Conservation (phyloP, 331 rosid genomes). For the Rosa hybrid region DNA sequence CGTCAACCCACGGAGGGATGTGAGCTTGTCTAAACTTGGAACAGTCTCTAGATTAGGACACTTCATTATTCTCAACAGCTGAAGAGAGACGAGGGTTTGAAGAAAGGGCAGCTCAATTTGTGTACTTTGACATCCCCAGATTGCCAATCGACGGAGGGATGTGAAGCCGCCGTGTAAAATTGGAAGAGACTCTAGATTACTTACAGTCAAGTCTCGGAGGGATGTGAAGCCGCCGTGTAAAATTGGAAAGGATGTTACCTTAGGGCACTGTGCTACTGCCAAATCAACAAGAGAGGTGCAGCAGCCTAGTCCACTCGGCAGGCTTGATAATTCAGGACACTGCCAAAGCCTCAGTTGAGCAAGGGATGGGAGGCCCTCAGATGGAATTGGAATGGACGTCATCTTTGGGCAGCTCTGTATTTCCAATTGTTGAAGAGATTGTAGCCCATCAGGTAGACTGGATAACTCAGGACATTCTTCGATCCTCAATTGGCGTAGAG, state of each 20-base stretch:
- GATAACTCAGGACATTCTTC: not conserved
- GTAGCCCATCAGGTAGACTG: not conserved
- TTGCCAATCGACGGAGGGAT: not conserved
- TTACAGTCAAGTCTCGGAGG: not conserved
- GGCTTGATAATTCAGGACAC: not conserved
- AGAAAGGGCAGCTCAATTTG: not conserved
- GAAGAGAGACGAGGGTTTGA: not conserved
- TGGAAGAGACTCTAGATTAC: not conserved
- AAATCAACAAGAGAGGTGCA: not conserved
- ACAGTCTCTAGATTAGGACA: not conserved
- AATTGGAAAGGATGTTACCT: not conserved
- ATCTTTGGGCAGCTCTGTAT: not conserved
- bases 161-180: not conserved
- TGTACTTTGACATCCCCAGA: not conserved
- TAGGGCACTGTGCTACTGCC: not conserved
- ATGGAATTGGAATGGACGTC: not conserved
- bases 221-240: not conserved
- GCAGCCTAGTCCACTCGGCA: not conserved
- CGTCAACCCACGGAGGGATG: accelerated
- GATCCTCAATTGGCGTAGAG: not conserved
- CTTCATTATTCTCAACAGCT: not conserved
- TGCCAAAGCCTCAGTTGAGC: too few species aligned
- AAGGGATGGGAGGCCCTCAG: not conserved
- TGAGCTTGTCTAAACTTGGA: not conserved
- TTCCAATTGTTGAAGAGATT: not conserved